These are phyloP conservation scores for Lactuca sativa DNA, from an alignment of 129 eudicot species.

Conservation along the genomic window DNA sequence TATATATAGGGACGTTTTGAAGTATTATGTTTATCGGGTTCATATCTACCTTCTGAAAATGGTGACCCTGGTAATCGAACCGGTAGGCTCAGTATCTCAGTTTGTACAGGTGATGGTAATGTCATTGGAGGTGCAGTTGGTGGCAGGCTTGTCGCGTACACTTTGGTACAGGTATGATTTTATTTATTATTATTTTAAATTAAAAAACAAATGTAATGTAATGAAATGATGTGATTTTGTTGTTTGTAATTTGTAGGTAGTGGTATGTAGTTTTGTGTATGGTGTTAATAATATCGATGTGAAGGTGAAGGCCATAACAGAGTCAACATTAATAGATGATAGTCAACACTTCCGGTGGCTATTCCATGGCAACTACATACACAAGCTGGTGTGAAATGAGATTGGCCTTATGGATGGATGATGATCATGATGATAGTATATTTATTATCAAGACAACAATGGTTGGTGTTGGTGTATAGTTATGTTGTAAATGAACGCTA, in stretches of 20 bases:
- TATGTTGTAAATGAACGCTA: conserved; percentile 48
- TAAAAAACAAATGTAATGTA: no score
- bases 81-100: conserved; percentile 81
- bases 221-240: not conserved
- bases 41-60: conserved; percentile 65
- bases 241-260: conserved; percentile 50
- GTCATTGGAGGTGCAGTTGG: conserved; percentile 87
- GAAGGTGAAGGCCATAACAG: conserved; percentile 48
- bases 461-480: conserved; percentile 45
- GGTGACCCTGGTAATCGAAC: conserved; percentile 68
- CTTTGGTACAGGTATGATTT: conserved; percentile 65
- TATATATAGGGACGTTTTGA: conserved; percentile 68
- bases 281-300: conserved; percentile 53
- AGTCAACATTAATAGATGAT: conserved; percentile 34
- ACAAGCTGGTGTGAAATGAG: conserved; percentile 50
- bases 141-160: conserved; percentile 72
- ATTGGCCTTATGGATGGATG: conserved; percentile 76
- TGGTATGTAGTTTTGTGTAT: conserved; percentile 78
- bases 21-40: conserved; percentile 84
- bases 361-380: conserved; percentile 46
- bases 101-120: conserved; percentile 74
- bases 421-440: not conserved
- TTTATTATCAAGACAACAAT: not conserved
- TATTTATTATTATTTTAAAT: no score
- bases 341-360: conserved; percentile 29